These are phyloP conservation scores for Eurotiales sp. DNA, from an alignment of 2,329 filamentous ascomycete species.

Conservation along the genomic window DNA sequence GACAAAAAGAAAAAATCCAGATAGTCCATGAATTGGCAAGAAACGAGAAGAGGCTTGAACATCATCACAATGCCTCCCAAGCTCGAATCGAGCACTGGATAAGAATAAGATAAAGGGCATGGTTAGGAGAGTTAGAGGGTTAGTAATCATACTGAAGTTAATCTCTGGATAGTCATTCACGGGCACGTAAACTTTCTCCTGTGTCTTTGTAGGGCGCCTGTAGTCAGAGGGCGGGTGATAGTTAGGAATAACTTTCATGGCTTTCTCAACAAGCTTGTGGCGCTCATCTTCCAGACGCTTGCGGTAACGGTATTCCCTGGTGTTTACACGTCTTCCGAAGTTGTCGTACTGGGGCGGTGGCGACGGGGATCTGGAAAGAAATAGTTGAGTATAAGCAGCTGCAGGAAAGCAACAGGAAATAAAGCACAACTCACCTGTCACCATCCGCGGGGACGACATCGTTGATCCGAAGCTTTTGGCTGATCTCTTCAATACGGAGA, in stretches of 20 bases:
- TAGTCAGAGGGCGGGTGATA: slow-evolving; percentile 99
- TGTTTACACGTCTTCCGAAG: slow-evolving; percentile 98
- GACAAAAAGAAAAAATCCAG: slow-evolving; percentile 18
- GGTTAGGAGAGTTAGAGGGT: slow-evolving; percentile 79
- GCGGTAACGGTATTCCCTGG: slow-evolving; percentile 95
- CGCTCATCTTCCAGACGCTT: slow-evolving; percentile 98
- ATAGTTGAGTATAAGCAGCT: slow-evolving; percentile 8
- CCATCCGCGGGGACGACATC: slow-evolving; percentile 97
- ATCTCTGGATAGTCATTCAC: slow-evolving; percentile 99
- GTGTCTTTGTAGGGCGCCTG: slow-evolving; percentile 97
- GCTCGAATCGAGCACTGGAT: slow-evolving; percentile 43
- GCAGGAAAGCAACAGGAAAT: slow-evolving; percentile 6
- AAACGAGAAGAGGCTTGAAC: slow-evolving; percentile 38
- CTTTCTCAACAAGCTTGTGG: slow-evolving; percentile 97
- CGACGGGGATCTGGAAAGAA: slow-evolving; percentile 81
- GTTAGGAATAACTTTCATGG: slow-evolving; percentile 99
- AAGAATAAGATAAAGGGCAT: slow-evolving; percentile 28
- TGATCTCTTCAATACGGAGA: slow-evolving; percentile 97
- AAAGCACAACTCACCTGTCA: slow-evolving; percentile 66
- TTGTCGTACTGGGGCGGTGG: slow-evolving; percentile 98
- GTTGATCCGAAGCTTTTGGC: slow-evolving; percentile 97
- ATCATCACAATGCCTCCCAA: slow-evolving; percentile 31
- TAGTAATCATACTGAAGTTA: slow-evolving; percentile 99
- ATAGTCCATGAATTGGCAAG: slow-evolving; percentile 36
- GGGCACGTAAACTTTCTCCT: slow-evolving; percentile 99